Evolutionary conservation across 140 eudicot species (phyloP).

Genomic region (Stevia rebaudiana): DNA sequence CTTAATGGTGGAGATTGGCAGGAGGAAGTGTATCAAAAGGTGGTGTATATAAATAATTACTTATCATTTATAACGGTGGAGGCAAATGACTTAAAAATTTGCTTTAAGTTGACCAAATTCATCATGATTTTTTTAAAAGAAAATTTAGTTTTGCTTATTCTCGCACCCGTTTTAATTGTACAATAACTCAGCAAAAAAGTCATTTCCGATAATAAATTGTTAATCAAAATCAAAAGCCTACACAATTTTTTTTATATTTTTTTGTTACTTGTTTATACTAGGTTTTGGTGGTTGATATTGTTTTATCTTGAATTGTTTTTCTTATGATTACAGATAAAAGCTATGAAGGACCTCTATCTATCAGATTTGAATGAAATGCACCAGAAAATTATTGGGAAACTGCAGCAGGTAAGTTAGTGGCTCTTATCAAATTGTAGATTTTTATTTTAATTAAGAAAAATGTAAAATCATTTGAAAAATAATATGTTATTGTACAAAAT

Average conservation of each 20-base stretch:
- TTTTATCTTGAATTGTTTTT: constrained; percentile 4
- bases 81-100: not conserved
- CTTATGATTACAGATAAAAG: constrained; percentile 58
- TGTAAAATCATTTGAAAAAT: not conserved
- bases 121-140: not conserved
- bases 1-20: constrained; percentile 85
- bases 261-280: not conserved
- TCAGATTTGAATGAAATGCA: constrained; percentile 64
- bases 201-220: not conserved
- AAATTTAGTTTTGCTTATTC: not conserved
- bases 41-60: constrained; percentile 24
- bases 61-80: not conserved
- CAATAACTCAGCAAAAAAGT: not conserved
- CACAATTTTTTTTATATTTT: not conserved
- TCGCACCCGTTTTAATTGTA: not conserved
- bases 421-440: not conserved
- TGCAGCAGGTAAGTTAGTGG: constrained; percentile 57
- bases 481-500: not conserved
- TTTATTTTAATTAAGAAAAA: not conserved
- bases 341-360: constrained; percentile 77
- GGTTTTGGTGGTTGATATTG: not conserved
- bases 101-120: constrained; percentile 2
- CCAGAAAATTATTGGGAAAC: constrained; percentile 60
- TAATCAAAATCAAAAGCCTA: not conserved
- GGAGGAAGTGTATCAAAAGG: constrained; percentile 97